Evolutionary conservation across 257 asterid species (phyloP), one percentile per base, ranked within the genome.

Genomic region (Solanum virginianum): DNA sequence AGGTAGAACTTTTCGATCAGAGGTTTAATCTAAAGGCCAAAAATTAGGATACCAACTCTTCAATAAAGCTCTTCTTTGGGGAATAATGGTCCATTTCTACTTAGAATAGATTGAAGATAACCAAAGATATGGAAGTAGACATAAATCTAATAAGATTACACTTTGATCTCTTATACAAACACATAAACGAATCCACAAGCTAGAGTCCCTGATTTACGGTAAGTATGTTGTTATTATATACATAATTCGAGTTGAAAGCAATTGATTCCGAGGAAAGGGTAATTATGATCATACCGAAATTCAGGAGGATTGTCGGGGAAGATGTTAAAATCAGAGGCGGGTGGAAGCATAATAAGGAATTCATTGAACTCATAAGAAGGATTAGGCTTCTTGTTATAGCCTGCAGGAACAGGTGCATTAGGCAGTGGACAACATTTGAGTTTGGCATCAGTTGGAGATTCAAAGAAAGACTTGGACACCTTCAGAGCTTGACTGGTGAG

Each of bases 361-460:
- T 92, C 92, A 74, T 68, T 91, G 91, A 87, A 89, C 41, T 90
- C 94, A 39, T 89, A 56, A 22, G 90, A 87, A 7, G 63, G 86
- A 39, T 83, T 89, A 53, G 91, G 91, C 83, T 89, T 91, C 90
- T 86, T 91, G 79, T 83, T 85, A n/a, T 91, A 91, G 79, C 93
- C 94, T 1, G 91, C 91, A 24, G 91, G 94, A 41, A 91, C 80
- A 41, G 91, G 93, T 32, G 88, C 89, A 8, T 72, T 87, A 32
- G 89, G 20, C 68, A 62, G 8, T 8, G 90, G 88, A 11, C 80
- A 45, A 26, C 63, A 87, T 65, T 89, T 84, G 69, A 88, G 82
- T 88, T 93, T 93, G 81, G 87, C 92, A 41, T 88, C 91, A 26
- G 56, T 86, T 4, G 93, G 77, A 66, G 85, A 80, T 11, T 55